Evolutionary conservation across 2,329 filamentous ascomycete species (phyloP).

Genomic region (Penicillium janthinellum): DNA sequence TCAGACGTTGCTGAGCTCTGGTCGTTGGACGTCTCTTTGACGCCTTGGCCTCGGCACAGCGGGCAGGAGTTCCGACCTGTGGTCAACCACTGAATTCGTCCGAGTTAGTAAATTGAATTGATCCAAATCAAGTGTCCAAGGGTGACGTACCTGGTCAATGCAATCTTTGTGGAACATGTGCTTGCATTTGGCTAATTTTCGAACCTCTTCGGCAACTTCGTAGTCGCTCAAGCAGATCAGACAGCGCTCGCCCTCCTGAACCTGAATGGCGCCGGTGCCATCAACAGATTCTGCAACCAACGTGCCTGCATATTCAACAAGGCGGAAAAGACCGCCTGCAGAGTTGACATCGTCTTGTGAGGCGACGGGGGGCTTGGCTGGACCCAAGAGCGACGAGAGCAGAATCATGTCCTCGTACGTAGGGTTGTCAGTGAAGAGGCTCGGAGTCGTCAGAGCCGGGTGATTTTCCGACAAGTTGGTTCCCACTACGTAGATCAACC

Average conservation of each 20-base stretch:
- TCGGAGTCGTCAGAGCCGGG: slow-evolving; percentile 69
- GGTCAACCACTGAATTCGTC: slow-evolving; percentile 61
- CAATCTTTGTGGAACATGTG: slow-evolving; percentile 70
- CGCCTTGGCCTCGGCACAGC: slow-evolving; percentile 44
- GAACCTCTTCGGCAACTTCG: slow-evolving; percentile 61
- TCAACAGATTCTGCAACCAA: slow-evolving; percentile 53
- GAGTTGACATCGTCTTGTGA: slow-evolving; percentile 64
- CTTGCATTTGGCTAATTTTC: slow-evolving; percentile 63
- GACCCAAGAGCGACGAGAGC: slow-evolving; percentile 66
- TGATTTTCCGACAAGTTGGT: slow-evolving; percentile 71
- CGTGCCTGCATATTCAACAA: slow-evolving; percentile 47
- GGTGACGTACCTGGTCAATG: slow-evolving; percentile 64
- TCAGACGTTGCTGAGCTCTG: slow-evolving; percentile 19
- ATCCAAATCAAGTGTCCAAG: slow-evolving; percentile 7
- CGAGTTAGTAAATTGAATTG: slow-evolving; percentile 31
- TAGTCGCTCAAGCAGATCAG: slow-evolving; percentile 69
- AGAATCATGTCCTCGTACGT: slow-evolving; percentile 74
- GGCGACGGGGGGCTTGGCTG: slow-evolving; percentile 69
- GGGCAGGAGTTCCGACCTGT: slow-evolving; percentile 51
- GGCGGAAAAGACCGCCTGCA: slow-evolving; percentile 62
- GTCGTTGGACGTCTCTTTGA: slow-evolving; percentile 37
- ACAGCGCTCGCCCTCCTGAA: slow-evolving; percentile 59
- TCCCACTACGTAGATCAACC: slow-evolving; percentile 72
- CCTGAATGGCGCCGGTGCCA: slow-evolving; percentile 37
- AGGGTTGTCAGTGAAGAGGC: slow-evolving; percentile 68